Percentiles rank a stretch among this genome's conserved stretches.
Evolutionary conservation across 2,329 filamentous ascomycete genomes (phyloP).

Genomic region (Microcyclosporella mali): DNA sequence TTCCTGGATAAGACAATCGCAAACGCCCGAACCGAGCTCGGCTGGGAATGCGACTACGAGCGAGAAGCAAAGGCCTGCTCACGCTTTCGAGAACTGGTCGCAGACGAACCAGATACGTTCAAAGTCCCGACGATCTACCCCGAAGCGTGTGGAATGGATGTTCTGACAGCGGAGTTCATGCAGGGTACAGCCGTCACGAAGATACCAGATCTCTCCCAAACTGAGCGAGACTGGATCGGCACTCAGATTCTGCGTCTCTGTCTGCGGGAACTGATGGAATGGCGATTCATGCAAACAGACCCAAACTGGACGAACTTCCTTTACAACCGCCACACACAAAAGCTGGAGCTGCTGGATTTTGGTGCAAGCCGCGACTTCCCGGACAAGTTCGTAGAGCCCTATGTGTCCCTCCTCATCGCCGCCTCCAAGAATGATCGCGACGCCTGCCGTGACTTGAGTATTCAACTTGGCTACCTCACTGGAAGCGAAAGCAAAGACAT

Average conservation of each 20-base stretch:
- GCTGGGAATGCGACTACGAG: slow-evolving; percentile 93
- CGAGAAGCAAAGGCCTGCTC: slow-evolving; percentile 77
- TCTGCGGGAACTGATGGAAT: slow-evolving; percentile 86
- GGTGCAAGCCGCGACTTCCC: slow-evolving; percentile 86
- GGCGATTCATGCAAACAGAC: slow-evolving; percentile 98
- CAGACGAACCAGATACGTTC: slow-evolving; percentile 68
- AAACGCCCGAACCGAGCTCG: slow-evolving; percentile 84
- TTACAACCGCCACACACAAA: slow-evolving; percentile 63
- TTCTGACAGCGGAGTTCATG: slow-evolving; percentile 91
- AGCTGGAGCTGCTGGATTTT: slow-evolving; percentile 90
- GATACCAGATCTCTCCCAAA: slow-evolving; percentile 63
- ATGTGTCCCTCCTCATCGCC: slow-evolving; percentile 72
- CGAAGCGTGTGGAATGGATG: slow-evolving; percentile 76
- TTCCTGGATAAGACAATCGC: slow-evolving; percentile 97
- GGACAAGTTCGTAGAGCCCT: slow-evolving; percentile 68
- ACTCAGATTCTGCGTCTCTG: slow-evolving; percentile 88
- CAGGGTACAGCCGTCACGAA: slow-evolving; percentile 80
- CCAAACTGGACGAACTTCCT: slow-evolving; percentile 99
- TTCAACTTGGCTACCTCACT: slow-evolving; percentile 69
- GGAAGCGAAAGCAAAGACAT: slow-evolving; percentile 80
- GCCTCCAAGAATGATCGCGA: slow-evolving; percentile 54
- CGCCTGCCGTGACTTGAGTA: slow-evolving; percentile 24
- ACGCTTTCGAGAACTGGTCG: slow-evolving; percentile 68
- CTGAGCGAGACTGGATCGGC: slow-evolving; percentile 91
- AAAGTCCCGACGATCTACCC: slow-evolving; percentile 69